Evolutionary conservation across 2,329 filamentous ascomycete genomes (phyloP), one percentile per base, ranked within the genome.

Genomic region (Microdochium nivale): DNA sequence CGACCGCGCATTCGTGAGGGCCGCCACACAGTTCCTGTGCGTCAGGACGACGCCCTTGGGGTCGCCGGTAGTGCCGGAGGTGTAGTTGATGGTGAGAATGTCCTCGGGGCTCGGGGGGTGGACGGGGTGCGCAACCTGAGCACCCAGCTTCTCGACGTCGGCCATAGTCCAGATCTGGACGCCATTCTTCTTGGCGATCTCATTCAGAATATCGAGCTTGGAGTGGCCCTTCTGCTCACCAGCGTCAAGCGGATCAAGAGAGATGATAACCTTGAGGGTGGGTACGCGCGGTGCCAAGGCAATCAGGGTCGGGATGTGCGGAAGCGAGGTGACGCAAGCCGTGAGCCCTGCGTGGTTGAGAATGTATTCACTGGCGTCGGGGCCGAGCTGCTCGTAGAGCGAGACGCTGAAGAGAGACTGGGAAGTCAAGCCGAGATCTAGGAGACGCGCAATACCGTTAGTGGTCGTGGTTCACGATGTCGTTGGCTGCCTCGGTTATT

Each of bases 321-420:
- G 82, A 47, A 96, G 74, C 25, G 88, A 90, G 53, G 88, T 85
- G 56, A 87, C 83, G 37, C 97, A 82, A 62, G 84, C 88, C 53
- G 77, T 69, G 52, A 97, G 74, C 55, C 84, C 79, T 51, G 90
- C 83, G 67, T 97, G 92, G 70, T 95, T 95, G 73, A 97, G 87
- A 69, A 99, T 96, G 72, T 88, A 97, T 71, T 97, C 90, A 52
- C 88, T 91, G 2, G 91, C 83, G 59, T 96, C 89, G 13, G 92
- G 86, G 10, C 92, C 92, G 4, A 99, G 81, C 13, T 92, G 96
- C 69, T 97, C 94, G 74, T 99, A 99, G 49, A 99, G 85, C 4
- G 92, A 96, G 51, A 99, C 90, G 23, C 87, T 88, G 71, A 79
- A 97, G 27, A 97, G 81, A 8, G 86, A 82, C 69, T 97, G 94